Evolutionary conservation across 1,139 yeast species (phyloP), one percentile per base, ranked within the genome.

Genomic region (Geotrichum klebahnii): DNA sequence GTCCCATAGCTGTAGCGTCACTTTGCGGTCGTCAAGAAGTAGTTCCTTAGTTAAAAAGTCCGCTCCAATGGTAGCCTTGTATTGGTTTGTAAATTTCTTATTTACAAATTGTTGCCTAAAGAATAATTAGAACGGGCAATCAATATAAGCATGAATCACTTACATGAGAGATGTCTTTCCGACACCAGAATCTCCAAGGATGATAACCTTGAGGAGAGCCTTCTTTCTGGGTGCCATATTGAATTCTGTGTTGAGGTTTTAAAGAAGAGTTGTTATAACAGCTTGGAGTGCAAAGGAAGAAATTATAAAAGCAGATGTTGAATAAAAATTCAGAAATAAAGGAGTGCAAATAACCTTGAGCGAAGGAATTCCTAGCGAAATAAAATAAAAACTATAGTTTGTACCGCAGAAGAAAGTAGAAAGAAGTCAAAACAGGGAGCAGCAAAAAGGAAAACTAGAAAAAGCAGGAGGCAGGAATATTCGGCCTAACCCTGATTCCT

Each of bases 1-100:
- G 63, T 84, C 95, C 95, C 95, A 84, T 53, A 85, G 81, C 74
- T 92, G 96, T 75, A 85, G 77, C 26, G 89, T 82, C 10, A 84
- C 90, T 57, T 79, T 78, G 60, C 84, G 80, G 65, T 83, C 92
- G 67, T 92, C 97, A 53, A 92, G 78, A 23, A 77, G 73, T 53
- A 92, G 80, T 64, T 92, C 97, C 67, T 90, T 90, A 40, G 97
- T 92, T 57, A 90, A 75, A 65, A 92, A 92, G 67, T 92, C 98
- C 3, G 97, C 98, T 5, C 98, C 98, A 59, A 92, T 92, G 19
- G 98, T 92, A 26, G 98, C 97, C 67, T 92, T 92, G 70, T 92
- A 92, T 67, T 92, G 97, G 59, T 90, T 94, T 44, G 92, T 82
- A 70, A 92, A 92, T 74, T 90, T 92, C 65, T 86, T 89, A 70